Evolutionary conservation across 1,284 basidiomycete genomes (phyloP).

Genomic region (Marasmius fiardii): DNA sequence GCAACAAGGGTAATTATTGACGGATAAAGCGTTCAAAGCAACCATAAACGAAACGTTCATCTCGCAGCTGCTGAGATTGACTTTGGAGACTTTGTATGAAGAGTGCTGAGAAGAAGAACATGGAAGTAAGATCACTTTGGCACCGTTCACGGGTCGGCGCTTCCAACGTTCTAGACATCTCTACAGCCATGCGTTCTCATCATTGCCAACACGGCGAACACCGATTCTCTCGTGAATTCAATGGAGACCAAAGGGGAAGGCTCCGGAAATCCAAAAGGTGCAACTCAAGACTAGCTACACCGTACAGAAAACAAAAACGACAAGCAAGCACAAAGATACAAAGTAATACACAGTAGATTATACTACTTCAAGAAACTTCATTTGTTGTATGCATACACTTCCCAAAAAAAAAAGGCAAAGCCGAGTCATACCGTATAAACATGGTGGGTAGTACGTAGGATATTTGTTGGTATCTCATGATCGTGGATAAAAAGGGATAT

Average conservation of each 20-base stretch:
- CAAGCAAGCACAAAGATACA: no score
- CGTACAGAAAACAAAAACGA: no score
- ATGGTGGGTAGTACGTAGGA: neutral
- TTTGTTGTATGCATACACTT: no score
- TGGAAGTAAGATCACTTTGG: neutral
- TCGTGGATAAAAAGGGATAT: neutral
- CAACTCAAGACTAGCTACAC: no score
- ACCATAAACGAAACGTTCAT: neutral
- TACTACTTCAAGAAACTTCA: no score
- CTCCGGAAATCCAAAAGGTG: no score
- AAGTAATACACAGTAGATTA: no score
- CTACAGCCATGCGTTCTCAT: neutral
- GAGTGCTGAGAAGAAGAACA: neutral
- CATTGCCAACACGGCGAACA: no score
- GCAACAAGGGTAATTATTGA: neutral
- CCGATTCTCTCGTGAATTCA: no score
- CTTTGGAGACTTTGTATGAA: neutral
- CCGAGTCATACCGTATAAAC: neutral
- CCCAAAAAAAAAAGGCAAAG: no score
- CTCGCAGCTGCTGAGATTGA: neutral
- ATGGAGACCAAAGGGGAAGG: no score
- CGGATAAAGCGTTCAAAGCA: neutral
- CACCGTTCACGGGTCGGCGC: neutral
- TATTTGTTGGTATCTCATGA: neutral
- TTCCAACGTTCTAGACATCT: neutral